A percentile compares a stretch with the other conserved stretches of the same genome.
Evolutionary conservation across 352 stramenopile genomes (phyloP).

Genomic region (Aphanomyces cochlioides): DNA sequence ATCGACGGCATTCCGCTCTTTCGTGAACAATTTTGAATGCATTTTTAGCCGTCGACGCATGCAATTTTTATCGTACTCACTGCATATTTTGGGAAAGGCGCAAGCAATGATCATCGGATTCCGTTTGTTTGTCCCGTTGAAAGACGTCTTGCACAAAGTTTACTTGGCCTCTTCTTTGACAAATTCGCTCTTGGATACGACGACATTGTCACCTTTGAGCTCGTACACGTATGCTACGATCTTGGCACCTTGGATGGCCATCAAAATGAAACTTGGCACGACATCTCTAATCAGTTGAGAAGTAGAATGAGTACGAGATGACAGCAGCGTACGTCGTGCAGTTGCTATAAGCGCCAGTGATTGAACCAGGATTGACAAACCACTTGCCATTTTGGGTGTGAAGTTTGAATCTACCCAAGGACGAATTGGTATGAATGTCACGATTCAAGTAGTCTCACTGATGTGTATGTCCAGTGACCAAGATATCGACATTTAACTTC

Average conservation of each 20-base stretch:
- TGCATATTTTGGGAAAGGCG: too few relatives aligned
- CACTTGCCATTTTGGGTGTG: constrained; percentile 92
- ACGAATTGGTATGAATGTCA: background rate
- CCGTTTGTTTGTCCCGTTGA: too few relatives aligned
- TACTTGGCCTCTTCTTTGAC: constrained; percentile 45
- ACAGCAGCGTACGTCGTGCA: constrained; percentile 30
- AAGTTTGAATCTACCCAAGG: constrained; percentile 67
- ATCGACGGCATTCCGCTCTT: background rate
- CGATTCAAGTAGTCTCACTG: constrained; percentile 48
- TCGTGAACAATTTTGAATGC: background rate
- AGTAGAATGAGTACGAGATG: background rate
- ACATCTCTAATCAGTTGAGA: constrained; percentile 43
- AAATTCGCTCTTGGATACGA: constrained; percentile 85
- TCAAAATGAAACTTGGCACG: constrained; percentile 95
- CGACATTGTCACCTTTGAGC: constrained; percentile 73
- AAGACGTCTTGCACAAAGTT: too few relatives aligned
- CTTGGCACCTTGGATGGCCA: constrained; percentile 96
- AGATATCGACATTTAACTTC: constrained; percentile 96
- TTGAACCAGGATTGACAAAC: constrained; percentile 97
- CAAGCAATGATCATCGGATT: too few relatives aligned
- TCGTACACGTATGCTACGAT: constrained; percentile 97
- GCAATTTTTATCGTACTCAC: too few relatives aligned
- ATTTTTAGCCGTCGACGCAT: too few relatives aligned
- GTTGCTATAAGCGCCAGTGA: constrained; percentile 94
- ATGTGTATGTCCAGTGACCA: constrained; percentile 95